These are phyloP conservation scores for Flaveria brownii DNA, from an alignment of 129 eudicot genomes.

Conservation along the genomic window DNA sequence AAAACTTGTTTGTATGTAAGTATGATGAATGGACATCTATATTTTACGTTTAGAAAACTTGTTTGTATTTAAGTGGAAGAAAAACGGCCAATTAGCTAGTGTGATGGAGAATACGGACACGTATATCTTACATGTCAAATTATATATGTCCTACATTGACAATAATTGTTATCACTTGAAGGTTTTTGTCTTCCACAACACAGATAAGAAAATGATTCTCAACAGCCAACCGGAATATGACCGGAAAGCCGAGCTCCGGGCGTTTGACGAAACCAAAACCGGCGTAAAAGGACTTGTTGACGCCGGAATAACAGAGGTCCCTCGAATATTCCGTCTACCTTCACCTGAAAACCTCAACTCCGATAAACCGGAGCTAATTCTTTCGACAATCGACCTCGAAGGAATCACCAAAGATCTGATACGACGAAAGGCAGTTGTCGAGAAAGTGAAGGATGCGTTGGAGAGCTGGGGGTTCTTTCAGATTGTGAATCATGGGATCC, in stretches of 20 bases:
- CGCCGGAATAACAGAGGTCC: slow-evolving; percentile 44
- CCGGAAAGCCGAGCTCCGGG: slow-evolving; percentile 39
- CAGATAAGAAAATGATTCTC: slow-evolving; percentile 7
- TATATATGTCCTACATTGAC: neutral
- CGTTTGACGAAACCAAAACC: slow-evolving; percentile 51
- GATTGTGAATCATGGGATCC: slow-evolving; percentile 55
- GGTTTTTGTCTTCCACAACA: neutral
- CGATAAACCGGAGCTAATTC: neutral
- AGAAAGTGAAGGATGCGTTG: slow-evolving; percentile 37
- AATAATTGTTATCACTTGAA: neutral
- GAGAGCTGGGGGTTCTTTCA: slow-evolving; percentile 53
- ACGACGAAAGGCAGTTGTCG: slow-evolving; percentile 25
- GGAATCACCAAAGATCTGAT: slow-evolving; percentile 27
- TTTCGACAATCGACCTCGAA: slow-evolving; percentile 40
- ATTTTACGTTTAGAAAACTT: too few species aligned
- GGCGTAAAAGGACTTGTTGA: slow-evolving; percentile 72
- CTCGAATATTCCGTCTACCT: slow-evolving; percentile 40
- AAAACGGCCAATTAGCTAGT: too few species aligned
- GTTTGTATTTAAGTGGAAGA: too few species aligned
- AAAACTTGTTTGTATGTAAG: too few species aligned
- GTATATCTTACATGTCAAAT: neutral
- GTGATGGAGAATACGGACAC: neutral
- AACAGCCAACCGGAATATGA: slow-evolving; percentile 23
- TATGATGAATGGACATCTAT: too few species aligned
- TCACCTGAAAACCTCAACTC: slow-evolving; percentile 25